Conservation (phyloP, 2,329 filamentous ascomycete genomes). For the Zarea fungicola region DNA sequence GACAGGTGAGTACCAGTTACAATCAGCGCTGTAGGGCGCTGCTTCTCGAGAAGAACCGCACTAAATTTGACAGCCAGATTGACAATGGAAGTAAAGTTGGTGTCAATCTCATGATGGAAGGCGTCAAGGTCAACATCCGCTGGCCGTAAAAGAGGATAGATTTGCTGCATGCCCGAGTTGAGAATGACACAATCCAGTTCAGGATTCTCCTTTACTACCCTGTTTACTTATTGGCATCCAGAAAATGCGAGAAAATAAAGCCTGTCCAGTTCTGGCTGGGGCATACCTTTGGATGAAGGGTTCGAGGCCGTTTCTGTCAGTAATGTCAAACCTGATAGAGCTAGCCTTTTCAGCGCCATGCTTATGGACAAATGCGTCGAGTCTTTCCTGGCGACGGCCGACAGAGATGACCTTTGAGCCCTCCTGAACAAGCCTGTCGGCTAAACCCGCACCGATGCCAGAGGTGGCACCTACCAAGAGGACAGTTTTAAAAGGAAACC, state of each 20-base stretch:
- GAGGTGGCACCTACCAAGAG: conserved; percentile 38
- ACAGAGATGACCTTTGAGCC: conserved; percentile 41
- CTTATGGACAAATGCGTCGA: conserved; percentile 41
- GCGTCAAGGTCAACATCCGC: conserved; percentile 21
- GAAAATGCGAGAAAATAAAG: conserved; percentile 6
- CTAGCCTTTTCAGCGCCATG: conserved; percentile 37
- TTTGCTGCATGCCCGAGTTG: conserved; percentile 50
- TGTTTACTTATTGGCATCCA: not conserved
- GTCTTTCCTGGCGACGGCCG: conserved; percentile 42
- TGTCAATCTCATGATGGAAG: conserved; percentile 19
- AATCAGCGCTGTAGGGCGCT: conserved; percentile 13
- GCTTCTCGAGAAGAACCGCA: conserved; percentile 15
- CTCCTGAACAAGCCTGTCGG: conserved; percentile 33
- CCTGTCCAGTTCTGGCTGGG: not conserved
- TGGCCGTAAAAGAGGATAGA: conserved; percentile 21
- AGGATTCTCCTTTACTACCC: conserved; percentile 30
- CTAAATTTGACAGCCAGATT: conserved; percentile 19
- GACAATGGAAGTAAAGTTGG: conserved; percentile 19
- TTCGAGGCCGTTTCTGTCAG: conserved; percentile 31
- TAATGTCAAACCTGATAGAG: conserved; percentile 36
- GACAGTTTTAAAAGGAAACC: conserved; percentile 50
- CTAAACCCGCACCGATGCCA: conserved; percentile 21
- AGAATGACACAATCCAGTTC: conserved; percentile 51
- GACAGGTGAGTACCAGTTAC: conserved; percentile 19
- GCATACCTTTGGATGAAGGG: conserved; percentile 15